Base-by-base conservation (phyloP, 2,329 filamentous ascomycete genomes). In the Aspergillus ochraceoroseus region DNA sequence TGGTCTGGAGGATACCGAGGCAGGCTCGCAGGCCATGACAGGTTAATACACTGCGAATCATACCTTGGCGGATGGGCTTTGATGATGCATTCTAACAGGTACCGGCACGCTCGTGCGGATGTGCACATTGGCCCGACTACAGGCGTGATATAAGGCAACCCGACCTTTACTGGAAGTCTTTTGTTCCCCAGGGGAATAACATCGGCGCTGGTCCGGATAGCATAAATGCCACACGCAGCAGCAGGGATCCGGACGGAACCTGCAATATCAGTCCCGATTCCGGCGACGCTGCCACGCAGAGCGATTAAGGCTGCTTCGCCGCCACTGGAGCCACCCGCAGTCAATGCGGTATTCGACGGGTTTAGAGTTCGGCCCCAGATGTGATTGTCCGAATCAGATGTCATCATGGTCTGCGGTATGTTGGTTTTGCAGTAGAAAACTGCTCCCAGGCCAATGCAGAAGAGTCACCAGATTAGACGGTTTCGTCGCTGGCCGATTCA, bases 351-450 rank as follows among this genome's bases (percentile, higher is more conserved):
- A 44, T 83, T 83, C 41, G 74, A 67, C 0, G 83, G 82, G 53
- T 83, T 85, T 2, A 83, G 62, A 0, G 77, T 77, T 22, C 76
- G 71, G 1, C 80, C 80, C 41, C 79, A 79, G 13, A 83, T 54
- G 52, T 81, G 74, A 57, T 80, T 83, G 27, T 75, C 70, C 3
- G 70, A 74, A 54, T 83, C 80, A 27, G 78, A 58, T 5, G 70
- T 68, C 51, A 67, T 67, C 41, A 79, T 59, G 0, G 74, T 75
- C 46, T 79, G 75, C 1, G 82, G 81, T 2, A 85, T 68, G 51
- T 84, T 85, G 0, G 82, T 85, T 62, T 85, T 85, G 49, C 76
- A 73, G 49, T 85, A 82, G n/a, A 82, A 63, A 0, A 86, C 70
- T 1, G 82, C 82, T 1, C 83, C 83, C 0, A 79, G 68, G 12